Evolutionary conservation across 1,284 basidiomycete genomes (phyloP).

Genomic region (Neonothopanus nambi): DNA sequence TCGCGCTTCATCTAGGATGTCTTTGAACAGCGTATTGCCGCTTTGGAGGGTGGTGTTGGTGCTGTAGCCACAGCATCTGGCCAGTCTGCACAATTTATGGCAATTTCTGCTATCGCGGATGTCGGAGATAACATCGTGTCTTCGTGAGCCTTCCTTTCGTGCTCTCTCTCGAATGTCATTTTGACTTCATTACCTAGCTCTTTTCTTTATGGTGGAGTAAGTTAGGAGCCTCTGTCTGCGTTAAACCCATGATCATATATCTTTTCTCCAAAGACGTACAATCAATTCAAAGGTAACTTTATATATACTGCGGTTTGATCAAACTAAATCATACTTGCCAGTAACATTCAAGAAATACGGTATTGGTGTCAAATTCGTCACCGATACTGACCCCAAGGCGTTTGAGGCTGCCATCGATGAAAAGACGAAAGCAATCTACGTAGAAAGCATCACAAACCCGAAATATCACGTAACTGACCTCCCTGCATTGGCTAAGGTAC

Average conservation of each 20-base stretch:
- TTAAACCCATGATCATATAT: background rate
- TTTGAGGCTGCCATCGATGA: conserved; percentile 78
- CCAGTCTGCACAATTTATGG: conserved; percentile 82
- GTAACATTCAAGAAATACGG: conserved; percentile 80
- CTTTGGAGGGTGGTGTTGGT: conserved; percentile 80
- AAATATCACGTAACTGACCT: conserved; percentile 77
- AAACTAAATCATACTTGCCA: conserved; percentile 23
- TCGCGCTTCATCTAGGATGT: conserved; percentile 75
- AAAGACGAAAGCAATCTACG: conserved; percentile 75
- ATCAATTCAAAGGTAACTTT: conserved; percentile 78
- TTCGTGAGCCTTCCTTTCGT: conserved; percentile 41
- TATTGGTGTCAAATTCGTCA: conserved; percentile 79
- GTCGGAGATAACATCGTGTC: conserved; percentile 82
- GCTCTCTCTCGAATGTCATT: background rate
- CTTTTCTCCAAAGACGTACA: conserved; percentile 60
- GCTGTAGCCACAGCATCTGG: conserved; percentile 82
- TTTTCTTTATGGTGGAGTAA: conserved; percentile 67
- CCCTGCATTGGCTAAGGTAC: conserved; percentile 70
- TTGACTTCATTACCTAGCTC: conserved; percentile 35
- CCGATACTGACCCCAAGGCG: conserved; percentile 57
- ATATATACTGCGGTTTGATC: background rate
- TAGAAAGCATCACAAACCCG: conserved; percentile 88
- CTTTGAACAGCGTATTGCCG: conserved; percentile 84
- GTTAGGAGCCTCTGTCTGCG: conserved; percentile 21
- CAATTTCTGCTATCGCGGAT: conserved; percentile 64